Base-by-base conservation (phyloP, 768 basidiomycete genomes). In the Termitomyces sp. region DNA sequence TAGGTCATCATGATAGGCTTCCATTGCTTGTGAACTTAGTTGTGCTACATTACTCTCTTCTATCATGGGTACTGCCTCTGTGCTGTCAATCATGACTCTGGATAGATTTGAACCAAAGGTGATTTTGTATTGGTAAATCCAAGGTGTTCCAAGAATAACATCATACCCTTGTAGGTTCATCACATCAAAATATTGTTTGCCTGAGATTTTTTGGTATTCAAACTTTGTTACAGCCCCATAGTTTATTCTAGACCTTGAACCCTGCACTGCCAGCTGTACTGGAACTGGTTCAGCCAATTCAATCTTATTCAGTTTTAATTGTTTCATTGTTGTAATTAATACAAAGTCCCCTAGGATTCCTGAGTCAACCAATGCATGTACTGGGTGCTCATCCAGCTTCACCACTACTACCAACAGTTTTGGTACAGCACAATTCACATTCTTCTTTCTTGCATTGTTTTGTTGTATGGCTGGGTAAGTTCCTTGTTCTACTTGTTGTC, bases 271-370 rank as follows among this genome's bases (percentile, higher is more conserved):
- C 20, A 25, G 20, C 20, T 25, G 20, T 25, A 25, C 20, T 25
- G 20, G 20, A 25, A 25, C 20, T 25, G 20, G 20, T 25, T 25
- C 20, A 25, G 20, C 20, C 20, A 25, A 25, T 25, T 25, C 20
- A 25, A 25, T 25, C 20, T 25, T 25, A 25, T 25, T 25, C 20
- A 25, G 20, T 25, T 8, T 51, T 4, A 34, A 17, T 3, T 34
- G 32, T 29, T 52, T 8, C 0, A 52, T 17, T 4, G n/a, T 36
- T 1, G 36, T 12, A 1, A 20, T 53, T 8, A n/a, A 53, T 1
- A 20, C 36, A 17, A 81, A 79, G 57, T 81, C 80, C 0, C 77
- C 75, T 0, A 76, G 57, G 0, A 74, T 78, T 0, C 77, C 78
- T 0, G 70, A 69, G 58, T 79, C 76, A 0, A 80, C n/a, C 5